A percentile compares a stretch with the other conserved stretches of the same genome.
Conservation (phyloP, 192 early-diverging fungal species). For the Gonapodya prolifera region DNA sequence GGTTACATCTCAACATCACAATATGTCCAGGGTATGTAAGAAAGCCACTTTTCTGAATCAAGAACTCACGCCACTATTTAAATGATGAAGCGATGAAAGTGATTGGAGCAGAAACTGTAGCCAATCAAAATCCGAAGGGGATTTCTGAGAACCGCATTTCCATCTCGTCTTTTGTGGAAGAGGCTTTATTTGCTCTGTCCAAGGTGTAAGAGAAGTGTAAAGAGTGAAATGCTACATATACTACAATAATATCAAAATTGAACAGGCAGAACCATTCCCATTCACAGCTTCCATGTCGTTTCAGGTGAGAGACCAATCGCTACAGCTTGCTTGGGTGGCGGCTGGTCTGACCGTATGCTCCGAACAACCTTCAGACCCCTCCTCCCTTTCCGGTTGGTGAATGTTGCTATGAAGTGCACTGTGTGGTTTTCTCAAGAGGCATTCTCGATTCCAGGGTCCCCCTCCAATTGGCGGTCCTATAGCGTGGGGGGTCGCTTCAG, state of each 20-base stretch:
- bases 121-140: background rate
- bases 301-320: too few species aligned
- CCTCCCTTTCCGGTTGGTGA: too few species aligned
- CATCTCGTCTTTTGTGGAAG: background rate
- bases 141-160: background rate
- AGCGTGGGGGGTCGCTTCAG: background rate
- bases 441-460: background rate
- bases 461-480: background rate
- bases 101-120: background rate
- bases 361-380: too few species aligned
- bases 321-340: too few species aligned
- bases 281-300: too few species aligned
- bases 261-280: background rate
- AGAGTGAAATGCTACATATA: background rate
- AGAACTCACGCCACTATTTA: background rate
- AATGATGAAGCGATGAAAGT: background rate
- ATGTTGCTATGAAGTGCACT: too few species aligned
- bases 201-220: background rate
- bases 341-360: too few species aligned
- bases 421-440: too few species aligned
- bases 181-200: background rate
- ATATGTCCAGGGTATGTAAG: background rate
- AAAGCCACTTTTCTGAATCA: background rate
- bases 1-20: background rate
- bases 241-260: background rate